These are phyloP conservation scores for Candida odintsovae DNA, from an alignment of 805 yeast genomes.

Conservation along the genomic window DNA sequence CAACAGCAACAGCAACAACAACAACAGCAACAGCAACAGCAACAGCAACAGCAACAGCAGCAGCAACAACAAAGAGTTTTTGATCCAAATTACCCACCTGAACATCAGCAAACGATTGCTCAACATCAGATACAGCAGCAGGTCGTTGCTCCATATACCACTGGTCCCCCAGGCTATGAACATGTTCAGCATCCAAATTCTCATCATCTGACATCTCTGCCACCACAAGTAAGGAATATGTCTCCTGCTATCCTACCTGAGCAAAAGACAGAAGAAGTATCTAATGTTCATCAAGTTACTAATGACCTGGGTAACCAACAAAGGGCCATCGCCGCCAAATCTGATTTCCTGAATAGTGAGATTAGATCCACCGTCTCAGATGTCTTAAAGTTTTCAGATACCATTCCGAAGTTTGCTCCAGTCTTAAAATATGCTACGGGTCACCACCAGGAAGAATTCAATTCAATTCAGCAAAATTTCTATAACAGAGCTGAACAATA, in stretches of 20 bases:
- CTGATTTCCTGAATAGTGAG: conserved; percentile 16
- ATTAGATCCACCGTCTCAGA: conserved; percentile 18
- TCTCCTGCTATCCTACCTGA: neutral
- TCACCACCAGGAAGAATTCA: conserved; percentile 11
- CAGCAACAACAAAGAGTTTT: conserved; percentile 4
- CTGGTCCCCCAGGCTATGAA: conserved; percentile 9
- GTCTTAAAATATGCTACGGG: conserved; percentile 8
- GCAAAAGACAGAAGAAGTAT: conserved; percentile 3
- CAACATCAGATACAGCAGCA: conserved; percentile 3
- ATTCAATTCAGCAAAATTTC: conserved; percentile 16
- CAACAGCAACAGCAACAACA: conserved; percentile 9
- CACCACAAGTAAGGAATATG: neutral
- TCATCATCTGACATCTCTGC: conserved; percentile 1
- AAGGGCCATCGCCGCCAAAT: conserved; percentile 7
- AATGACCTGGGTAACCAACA: conserved; percentile 17
- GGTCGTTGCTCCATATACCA: neutral
- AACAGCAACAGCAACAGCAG: conserved; percentile 6
- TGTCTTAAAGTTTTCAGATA: conserved; percentile 19
- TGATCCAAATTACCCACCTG: neutral
- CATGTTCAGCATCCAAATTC: conserved; percentile 8
- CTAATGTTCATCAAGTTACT: conserved; percentile 5
- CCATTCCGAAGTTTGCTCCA: conserved; percentile 23
- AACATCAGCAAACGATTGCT: conserved; percentile 2
- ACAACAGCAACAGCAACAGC: too few species aligned
- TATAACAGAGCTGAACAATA: conserved; percentile 14